Base-by-base conservation (phyloP, 2,329 filamentous ascomycete species). In the Diplodia intermedia region DNA sequence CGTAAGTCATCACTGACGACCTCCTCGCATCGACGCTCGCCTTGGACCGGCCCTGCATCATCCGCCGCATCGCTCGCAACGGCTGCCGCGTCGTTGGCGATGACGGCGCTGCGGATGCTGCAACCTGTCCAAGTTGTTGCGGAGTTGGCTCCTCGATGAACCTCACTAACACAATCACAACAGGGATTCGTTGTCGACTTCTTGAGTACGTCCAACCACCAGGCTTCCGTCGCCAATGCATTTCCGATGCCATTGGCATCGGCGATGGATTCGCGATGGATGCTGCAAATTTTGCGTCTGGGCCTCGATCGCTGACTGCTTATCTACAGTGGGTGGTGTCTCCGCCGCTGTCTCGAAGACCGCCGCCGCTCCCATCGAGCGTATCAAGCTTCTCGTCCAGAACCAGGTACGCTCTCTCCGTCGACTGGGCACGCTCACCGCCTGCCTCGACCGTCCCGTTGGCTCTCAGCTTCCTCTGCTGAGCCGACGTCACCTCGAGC, bases 301-400 rank as follows among this genome's bases (percentile, higher is more conserved):
- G 20, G 57, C n/a, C 29, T 53, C 43, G 40, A 43, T 23, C 50
- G 79, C 84, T 86, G 79, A 86, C 80, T 66, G 67, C 69, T 74
- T 76, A 75, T 79, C 74, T 77, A 80, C 78, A 97, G 93, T 99
- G 95, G 95, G 95, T 91, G 95, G 95, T 97, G 91, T 99, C 78
- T 97, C 95, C 82, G 95, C 95, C 85, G 95, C 95, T 85, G 94
- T 99, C 91, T 99, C 95, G 83, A 99, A 99, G 93, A 99, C 95
- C 77, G 95, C 95, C 81, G 95, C 95, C 82, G 95, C 95, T 86
- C 95, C 95, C 86, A 99, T 99, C 79, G 95, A 99, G 94, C 95
- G 95, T 93, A 91, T 99, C 87, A 99, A 99, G 94, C 95, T 99
- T 82, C 92, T 99, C 82, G 96, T 99, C 88, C 95, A 99, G 90